These are phyloP conservation scores for Amaranthus cruentus DNA, from an alignment of 148 eudicot species.

Conservation along the genomic window DNA sequence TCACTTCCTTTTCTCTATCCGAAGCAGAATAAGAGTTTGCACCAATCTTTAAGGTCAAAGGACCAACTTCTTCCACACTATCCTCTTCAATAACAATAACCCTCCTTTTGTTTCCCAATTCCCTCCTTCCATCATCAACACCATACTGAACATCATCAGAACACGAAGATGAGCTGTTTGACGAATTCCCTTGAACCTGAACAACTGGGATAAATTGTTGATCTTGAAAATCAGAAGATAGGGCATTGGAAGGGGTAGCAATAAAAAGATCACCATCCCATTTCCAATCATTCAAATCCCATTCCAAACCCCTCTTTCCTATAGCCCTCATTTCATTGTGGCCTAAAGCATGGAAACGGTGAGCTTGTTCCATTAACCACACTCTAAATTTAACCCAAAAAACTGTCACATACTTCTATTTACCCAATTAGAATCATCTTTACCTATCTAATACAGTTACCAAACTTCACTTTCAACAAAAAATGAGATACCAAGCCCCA, in stretches of 20 bases:
- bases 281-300: slow-evolving; percentile 88
- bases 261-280: slow-evolving; percentile 82
- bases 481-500: slow-evolving; percentile 8
- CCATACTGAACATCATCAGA: slow-evolving; percentile 37
- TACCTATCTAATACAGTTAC: neutral
- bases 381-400: slow-evolving; percentile 13
- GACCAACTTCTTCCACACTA: slow-evolving; percentile 33
- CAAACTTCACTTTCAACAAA: neutral
- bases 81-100: slow-evolving; percentile 42
- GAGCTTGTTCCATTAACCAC: slow-evolving; percentile 43
- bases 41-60: slow-evolving; percentile 63
- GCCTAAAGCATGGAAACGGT: slow-evolving; percentile 34
- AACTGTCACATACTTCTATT: neutral
- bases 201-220: slow-evolving; percentile 28
- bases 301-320: slow-evolving; percentile 52
- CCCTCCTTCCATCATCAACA: slow-evolving; percentile 40
- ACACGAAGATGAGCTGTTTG: slow-evolving; percentile 45
- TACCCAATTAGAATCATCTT: neutral
- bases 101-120: slow-evolving; percentile 56
- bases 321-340: slow-evolving; percentile 33
- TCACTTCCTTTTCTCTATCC: slow-evolving; percentile 26
- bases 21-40: slow-evolving; percentile 32
- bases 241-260: slow-evolving; percentile 42
- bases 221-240: slow-evolving; percentile 33
- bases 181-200: slow-evolving; percentile 27